Evolutionary conservation across 2,329 filamentous ascomycete species (phyloP).

Genomic region (Aspergillus sergii): DNA sequence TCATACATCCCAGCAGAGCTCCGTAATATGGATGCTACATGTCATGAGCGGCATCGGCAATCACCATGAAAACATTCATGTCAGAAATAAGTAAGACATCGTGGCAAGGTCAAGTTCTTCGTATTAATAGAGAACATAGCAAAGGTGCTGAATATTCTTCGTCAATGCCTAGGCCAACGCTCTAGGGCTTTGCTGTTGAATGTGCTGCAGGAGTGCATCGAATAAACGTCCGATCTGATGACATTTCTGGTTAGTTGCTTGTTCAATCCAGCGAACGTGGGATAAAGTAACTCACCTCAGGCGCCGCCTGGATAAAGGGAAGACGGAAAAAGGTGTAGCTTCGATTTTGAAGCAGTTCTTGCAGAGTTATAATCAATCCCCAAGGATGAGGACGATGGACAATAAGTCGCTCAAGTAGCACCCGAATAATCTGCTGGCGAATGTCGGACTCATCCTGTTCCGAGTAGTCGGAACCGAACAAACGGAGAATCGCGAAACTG

Average conservation of each 20-base stretch:
- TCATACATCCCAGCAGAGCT: slow-evolving; percentile 25
- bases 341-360: slow-evolving; percentile 89
- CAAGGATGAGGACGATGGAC: slow-evolving; percentile 93
- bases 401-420: slow-evolving; percentile 83
- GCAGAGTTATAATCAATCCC: slow-evolving; percentile 85
- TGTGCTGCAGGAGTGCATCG: slow-evolving; percentile 48
- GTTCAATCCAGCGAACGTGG: background rate
- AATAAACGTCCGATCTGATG: slow-evolving; percentile 48
- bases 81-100: slow-evolving; percentile 26
- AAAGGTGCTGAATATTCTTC: slow-evolving; percentile 10
- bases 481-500: slow-evolving; percentile 77
- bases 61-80: slow-evolving; percentile 21
- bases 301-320: slow-evolving; percentile 85
- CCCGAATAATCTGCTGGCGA: slow-evolving; percentile 85
- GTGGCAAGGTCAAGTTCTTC: slow-evolving; percentile 25
- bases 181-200: slow-evolving; percentile 52
- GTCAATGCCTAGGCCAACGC: slow-evolving; percentile 32
- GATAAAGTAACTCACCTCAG: slow-evolving; percentile 65
- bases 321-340: slow-evolving; percentile 91
- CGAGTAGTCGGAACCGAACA: slow-evolving; percentile 75
- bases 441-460: slow-evolving; percentile 75
- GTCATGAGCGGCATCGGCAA: slow-evolving; percentile 24
- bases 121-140: slow-evolving; percentile 20
- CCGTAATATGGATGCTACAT: slow-evolving; percentile 23
- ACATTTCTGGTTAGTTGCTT: slow-evolving; percentile 8